Conservation (phyloP, 495 filamentous ascomycete genomes). For the Penicillium bovifimosum region DNA sequence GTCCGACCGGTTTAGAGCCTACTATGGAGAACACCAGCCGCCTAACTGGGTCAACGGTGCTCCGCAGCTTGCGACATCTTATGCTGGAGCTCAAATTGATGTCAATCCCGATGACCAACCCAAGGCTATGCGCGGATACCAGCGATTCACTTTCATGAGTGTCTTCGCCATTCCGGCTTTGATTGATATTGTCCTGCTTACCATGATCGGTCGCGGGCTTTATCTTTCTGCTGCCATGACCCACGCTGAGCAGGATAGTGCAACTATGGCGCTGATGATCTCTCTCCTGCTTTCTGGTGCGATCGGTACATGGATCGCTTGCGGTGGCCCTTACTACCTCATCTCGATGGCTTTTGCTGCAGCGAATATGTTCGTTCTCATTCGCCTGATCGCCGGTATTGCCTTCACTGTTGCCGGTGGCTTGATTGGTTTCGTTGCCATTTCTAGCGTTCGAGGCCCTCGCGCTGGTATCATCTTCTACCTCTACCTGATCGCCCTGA, state of each 20-base stretch:
- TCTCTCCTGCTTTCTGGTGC: conserved; percentile 52
- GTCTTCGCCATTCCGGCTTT: conserved; percentile 57
- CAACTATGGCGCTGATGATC: conserved; percentile 53
- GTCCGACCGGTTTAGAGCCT: conserved; percentile 46
- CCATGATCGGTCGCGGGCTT: conserved; percentile 51
- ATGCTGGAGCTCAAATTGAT: conserved; percentile 53
- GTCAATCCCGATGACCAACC: conserved; percentile 45
- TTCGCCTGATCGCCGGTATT: conserved; percentile 53
- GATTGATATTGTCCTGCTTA: conserved; percentile 54
- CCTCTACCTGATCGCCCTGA: conserved; percentile 44
- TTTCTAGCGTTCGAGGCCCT: conserved; percentile 34
- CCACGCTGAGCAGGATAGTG: conserved; percentile 43
- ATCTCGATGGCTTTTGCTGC: conserved; percentile 56
- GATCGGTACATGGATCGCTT: conserved; percentile 55
- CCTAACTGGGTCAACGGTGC: conserved; percentile 47
- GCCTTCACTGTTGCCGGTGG: conserved; percentile 47
- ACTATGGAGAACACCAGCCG: conserved; percentile 47
- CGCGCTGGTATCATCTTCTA: conserved; percentile 45
- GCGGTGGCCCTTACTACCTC: conserved; percentile 56
- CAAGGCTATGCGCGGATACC: conserved; percentile 42
- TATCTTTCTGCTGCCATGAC: conserved; percentile 54
- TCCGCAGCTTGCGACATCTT: conserved; percentile 46
- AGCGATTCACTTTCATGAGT: conserved; percentile 53
- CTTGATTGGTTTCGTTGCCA: conserved; percentile 45
- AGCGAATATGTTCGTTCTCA: conserved; percentile 56